A percentile compares a stretch with the other conserved stretches of the same genome.
These are phyloP conservation scores for Alternaria burnsii DNA, from an alignment of 2,329 filamentous ascomycete species.

Conservation along the genomic window DNA sequence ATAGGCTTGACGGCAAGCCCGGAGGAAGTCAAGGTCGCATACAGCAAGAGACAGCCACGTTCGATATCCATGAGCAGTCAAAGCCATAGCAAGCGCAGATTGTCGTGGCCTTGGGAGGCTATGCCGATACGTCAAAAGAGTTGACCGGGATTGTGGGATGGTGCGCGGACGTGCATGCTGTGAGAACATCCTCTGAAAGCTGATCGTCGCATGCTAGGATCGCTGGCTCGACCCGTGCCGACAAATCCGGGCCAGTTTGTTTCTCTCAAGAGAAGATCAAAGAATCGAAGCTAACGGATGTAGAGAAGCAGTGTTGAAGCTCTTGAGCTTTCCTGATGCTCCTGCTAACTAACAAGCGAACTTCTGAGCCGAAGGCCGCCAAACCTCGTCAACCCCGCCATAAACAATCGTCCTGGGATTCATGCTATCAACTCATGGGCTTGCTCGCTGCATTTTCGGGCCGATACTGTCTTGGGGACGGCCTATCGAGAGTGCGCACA, in stretches of 20 bases:
- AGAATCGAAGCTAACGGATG: not conserved
- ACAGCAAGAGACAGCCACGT: not conserved
- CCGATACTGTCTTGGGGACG: not conserved
- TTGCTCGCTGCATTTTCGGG: not conserved
- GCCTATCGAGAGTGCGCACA: not conserved
- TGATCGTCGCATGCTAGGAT: not conserved
- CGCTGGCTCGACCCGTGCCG: not conserved
- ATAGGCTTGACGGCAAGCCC: conserved; percentile 1
- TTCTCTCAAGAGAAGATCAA: not conserved
- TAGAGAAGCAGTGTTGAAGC: not conserved
- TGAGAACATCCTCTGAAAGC: not conserved
- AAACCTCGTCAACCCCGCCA: conserved; percentile 7
- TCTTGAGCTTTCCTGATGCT: not conserved
- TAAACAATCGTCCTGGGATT: not conserved
- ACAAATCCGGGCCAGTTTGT: too few species aligned
- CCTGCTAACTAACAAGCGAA: conserved; percentile 8
- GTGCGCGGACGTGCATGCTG: conserved; percentile 14
- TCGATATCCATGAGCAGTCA: not conserved
- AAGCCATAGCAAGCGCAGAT: not conserved
- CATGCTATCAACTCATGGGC: not conserved
- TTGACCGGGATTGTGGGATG: conserved; percentile 4
- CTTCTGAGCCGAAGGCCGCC: not conserved
- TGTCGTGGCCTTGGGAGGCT: conserved; percentile 2
- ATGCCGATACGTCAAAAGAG: not conserved
- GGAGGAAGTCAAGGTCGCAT: not conserved